Base-by-base conservation (phyloP, 192 early-diverging fungal species). In the Coemansia sp. region DNA sequence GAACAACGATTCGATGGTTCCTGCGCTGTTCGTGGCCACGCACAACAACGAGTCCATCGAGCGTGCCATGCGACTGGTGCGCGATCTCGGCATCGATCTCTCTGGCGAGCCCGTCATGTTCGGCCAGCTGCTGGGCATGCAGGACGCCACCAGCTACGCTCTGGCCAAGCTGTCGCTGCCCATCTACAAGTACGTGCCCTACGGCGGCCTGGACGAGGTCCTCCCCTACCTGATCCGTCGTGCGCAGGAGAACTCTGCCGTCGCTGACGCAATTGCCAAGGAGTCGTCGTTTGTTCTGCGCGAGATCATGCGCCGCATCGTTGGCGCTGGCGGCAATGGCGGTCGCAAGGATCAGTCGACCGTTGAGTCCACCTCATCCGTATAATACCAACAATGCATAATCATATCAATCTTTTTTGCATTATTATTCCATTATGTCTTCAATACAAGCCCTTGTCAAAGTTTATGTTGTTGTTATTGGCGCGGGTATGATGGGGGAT, bases 41-140 rank as follows among this genome's bases (percentile, higher is more conserved):
- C 97, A 99, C 83, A 99, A 99, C 85, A 80, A 85, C 52, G 87
- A 88, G 41, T 93, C 93, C 22, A 87, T 95, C 39, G 75, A 85
- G 57, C 71, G 73, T 18, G 87, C 92, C 5, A 73, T 82, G 58
- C 71, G 81, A 41, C 84, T 82, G 63, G 86, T 97, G 88, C 85
- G 87, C 49, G 60, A 71, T 40, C 71, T 86, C 39, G 73, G 73
- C 8, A 76, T 96, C 22, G 70, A 86, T 49, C 68, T 85, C 8
- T 42, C 76, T 42, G 73, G 77, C 36, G 89, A 88, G 64, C 65
- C 87, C 9, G 91, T 99, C 26, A 87, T 88, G 75, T 97, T 99
- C 77, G 97, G 92, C 22, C 97, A 99, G 85, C 83, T 99, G 56
- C 88, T 93, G 67, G 89, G 88, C 56, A 99, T 99, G 97, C 89